phyloP scores from a whole-genome alignment of 495 filamentous ascomycete species.

The Penicillium mononematosum region DNA sequence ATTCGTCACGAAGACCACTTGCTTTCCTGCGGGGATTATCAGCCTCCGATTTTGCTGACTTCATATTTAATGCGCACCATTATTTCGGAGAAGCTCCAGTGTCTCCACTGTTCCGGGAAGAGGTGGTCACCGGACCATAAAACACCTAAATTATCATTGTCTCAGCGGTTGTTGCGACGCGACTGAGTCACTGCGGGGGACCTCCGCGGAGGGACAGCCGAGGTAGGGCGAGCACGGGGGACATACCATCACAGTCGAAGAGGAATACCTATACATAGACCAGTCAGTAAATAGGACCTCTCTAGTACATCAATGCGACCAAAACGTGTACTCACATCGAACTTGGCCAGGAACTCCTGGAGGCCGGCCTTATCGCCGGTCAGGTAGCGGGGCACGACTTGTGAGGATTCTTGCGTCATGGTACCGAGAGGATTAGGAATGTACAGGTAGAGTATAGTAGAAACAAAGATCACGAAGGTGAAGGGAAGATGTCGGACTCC shows the following conservation, averaged over 20 bases:
- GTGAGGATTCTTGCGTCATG: slow-evolving; percentile 29
- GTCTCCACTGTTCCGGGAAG: slow-evolving; percentile 81
- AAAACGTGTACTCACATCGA: slow-evolving; percentile 69
- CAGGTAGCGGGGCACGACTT: slow-evolving; percentile 62
- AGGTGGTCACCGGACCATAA: slow-evolving; percentile 92
- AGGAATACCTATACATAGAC: slow-evolving; percentile 70
- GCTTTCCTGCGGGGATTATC: slow-evolving; percentile 64
- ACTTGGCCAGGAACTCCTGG: slow-evolving; percentile 77
- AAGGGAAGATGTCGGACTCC: not conserved
- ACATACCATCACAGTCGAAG: slow-evolving; percentile 93
- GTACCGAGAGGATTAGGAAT: not conserved
- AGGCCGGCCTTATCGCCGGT: slow-evolving; percentile 75
- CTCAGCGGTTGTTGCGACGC: slow-evolving; percentile 22
- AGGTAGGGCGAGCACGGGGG: slow-evolving; percentile 5
- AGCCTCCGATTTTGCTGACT: slow-evolving; percentile 4
- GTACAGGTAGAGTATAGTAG: not conserved
- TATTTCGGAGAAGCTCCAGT: slow-evolving; percentile 71
- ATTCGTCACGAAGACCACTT: slow-evolving; percentile 94
- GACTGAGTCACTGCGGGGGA: not conserved
- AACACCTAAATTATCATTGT: slow-evolving; percentile 62
- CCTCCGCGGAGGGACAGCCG: slow-evolving; percentile 10
- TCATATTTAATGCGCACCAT: slow-evolving; percentile 52
- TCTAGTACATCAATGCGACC: not conserved
- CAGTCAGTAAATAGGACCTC: slow-evolving; percentile 5
- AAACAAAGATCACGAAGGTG: not conserved